Conservation (phyloP, 495 filamentous ascomycete genomes). For the Xylaria longipes region DNA sequence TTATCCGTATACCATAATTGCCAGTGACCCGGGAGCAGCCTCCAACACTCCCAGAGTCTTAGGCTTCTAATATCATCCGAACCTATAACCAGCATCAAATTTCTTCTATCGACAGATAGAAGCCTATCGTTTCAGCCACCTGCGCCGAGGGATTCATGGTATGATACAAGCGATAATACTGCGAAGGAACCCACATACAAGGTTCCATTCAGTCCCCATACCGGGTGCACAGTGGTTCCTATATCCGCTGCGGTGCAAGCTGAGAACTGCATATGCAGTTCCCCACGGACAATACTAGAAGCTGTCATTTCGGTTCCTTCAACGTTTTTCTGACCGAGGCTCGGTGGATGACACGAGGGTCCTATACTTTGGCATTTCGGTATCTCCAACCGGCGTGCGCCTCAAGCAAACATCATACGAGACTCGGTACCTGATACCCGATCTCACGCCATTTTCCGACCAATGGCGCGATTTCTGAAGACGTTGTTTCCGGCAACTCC, state of each 20-base stretch:
- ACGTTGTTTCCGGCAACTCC: not conserved
- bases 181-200: not conserved
- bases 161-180: not conserved
- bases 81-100: not conserved
- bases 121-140: not conserved
- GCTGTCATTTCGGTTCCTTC: not conserved
- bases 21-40: not conserved
- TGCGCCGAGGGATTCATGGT: not conserved
- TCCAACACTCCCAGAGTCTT: too few species aligned
- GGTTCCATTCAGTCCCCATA: not conserved
- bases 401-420: not conserved
- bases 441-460: not conserved
- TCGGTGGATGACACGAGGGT: not conserved
- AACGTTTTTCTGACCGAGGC: not conserved
- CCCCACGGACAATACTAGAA: not conserved
- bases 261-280: not conserved
- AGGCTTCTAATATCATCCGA: not conserved
- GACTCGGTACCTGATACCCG: not conserved
- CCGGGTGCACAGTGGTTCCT: not conserved
- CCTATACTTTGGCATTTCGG: not conserved
- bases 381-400: not conserved
- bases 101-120: not conserved
- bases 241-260: not conserved
- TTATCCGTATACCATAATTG: not conserved
- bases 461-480: constrained; percentile 6